Evolutionary conservation across 2,329 filamentous ascomycete species (phyloP), one percentile per base, ranked within the genome.

Genomic region (Fusarium sp.): DNA sequence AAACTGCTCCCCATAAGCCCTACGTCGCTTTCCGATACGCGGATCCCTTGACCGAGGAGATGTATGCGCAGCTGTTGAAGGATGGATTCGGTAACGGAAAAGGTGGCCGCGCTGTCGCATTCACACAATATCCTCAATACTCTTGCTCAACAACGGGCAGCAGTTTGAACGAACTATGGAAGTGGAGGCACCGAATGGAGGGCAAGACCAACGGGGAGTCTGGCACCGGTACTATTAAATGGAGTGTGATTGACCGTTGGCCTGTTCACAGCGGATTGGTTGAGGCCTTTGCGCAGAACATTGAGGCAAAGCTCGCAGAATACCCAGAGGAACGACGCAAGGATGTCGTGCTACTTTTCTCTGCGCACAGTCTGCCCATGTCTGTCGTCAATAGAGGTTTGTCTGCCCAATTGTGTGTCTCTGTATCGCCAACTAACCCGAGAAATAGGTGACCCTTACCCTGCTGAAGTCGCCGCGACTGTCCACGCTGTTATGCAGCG

Each of bases 231-330:
- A 84, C 90, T 3, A 97, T 99, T 69, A 87, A 91, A 60, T 99
- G 96, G 96, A 98, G 94, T 79, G 95, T 98, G 54, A 99, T 99
- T 79, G 96, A 99, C 80, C 89, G 96, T 64, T 99, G 96, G 96
- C 96, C 95, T 7, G 91, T 89, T n/a, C 95, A 99, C 78, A 85
- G 90, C 4, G 96, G 96, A 3, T 84, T 99, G 38, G 91, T 98
- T 1, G 93, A 98, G 77, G 94, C 95, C 0, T 95, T 99, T 80
- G 94, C 95, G 4, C 89, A 91, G 75, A 97, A 97, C 77, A 97
- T 99, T 56, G 93, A 97, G 80, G 90, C 89, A 56, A 94, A 93
- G 75, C 84, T 99, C 40, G 85, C 88, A 28, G 92, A 93, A 66
- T 99, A 98, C 74, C 94, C 95, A 0, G 88, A 91, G 75, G 93